A percentile compares a stretch with the other conserved stretches of the same genome.
Conservation (phyloP, 2,329 filamentous ascomycete species). For the Diplodia scrobiculata region DNA sequence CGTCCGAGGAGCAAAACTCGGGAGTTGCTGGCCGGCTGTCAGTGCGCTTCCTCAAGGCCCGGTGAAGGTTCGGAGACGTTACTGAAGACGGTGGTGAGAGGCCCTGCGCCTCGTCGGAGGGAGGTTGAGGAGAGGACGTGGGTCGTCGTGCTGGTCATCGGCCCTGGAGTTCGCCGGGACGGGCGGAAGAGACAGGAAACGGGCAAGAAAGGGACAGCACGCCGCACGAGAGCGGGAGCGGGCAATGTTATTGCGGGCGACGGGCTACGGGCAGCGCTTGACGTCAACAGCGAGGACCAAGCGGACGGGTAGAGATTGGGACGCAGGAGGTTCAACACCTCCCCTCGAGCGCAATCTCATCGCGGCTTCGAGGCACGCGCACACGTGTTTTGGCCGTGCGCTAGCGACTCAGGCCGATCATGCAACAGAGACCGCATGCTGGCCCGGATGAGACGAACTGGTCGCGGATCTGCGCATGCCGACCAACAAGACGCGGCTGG, state of each 20-base stretch:
- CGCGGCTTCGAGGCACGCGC: background rate
- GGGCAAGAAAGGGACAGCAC: background rate
- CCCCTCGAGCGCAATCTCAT: background rate
- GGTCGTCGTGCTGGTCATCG: background rate
- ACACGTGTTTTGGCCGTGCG: background rate
- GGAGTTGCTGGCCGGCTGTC: background rate
- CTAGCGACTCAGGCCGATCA: slow-evolving; percentile 24
- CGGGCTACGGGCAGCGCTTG: background rate
- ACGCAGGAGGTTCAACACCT: background rate
- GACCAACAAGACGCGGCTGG: background rate
- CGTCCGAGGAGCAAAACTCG: background rate
- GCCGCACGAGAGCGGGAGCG: background rate
- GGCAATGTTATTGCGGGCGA: background rate
- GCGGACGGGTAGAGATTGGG: background rate
- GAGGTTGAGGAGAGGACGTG: background rate
- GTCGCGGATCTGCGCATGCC: background rate
- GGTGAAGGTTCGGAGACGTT: background rate
- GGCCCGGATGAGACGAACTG: background rate
- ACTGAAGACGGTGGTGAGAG: slow-evolving; percentile 19
- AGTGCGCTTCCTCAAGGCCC: background rate
- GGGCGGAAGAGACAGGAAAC: background rate
- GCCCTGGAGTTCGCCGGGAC: background rate
- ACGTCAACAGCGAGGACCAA: slow-evolving; percentile 10
- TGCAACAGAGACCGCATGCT: slow-evolving; percentile 5
- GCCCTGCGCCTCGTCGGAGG: background rate